Conservation (phyloP, 208 protist genomes). For the Trypanosoma platydactyli region DNA sequence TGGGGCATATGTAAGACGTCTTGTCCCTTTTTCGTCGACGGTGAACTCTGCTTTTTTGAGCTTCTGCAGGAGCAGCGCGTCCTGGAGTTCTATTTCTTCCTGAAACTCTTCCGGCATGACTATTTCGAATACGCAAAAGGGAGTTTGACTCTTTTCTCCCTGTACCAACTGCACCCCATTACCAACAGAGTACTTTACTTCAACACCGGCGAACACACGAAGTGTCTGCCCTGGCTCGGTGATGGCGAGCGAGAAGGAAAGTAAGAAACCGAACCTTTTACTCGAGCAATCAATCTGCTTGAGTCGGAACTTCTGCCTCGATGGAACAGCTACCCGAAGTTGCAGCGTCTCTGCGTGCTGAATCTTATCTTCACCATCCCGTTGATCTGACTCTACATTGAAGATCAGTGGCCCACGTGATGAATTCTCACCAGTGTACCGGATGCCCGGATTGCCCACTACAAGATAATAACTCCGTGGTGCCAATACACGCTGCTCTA, state of each 20-base stretch:
- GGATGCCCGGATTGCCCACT: slow-evolving; percentile 55
- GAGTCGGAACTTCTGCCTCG: slow-evolving; percentile 35
- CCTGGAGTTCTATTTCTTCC: slow-evolving; percentile 11
- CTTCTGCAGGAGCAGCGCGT: slow-evolving; percentile 10
- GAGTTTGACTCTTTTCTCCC: slow-evolving; percentile 27
- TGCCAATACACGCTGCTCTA: neutral
- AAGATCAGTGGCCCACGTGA: slow-evolving; percentile 57
- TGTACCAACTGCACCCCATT: slow-evolving; percentile 35
- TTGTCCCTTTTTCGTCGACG: neutral
- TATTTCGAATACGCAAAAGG: slow-evolving; percentile 31
- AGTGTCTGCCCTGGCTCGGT: slow-evolving; percentile 19
- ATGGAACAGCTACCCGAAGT: slow-evolving; percentile 33
- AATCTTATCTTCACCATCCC: slow-evolving; percentile 39
- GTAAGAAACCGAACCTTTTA: slow-evolving; percentile 4
- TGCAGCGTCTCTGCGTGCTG: slow-evolving; percentile 53
- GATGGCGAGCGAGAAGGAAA: slow-evolving; percentile 17
- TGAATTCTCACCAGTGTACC: slow-evolving; percentile 34
- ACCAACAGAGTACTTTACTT: slow-evolving; percentile 32
- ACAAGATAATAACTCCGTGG: slow-evolving; percentile 68
- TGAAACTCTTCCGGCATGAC: slow-evolving; percentile 9
- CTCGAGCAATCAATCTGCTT: slow-evolving; percentile 9
- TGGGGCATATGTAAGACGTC: slow-evolving; percentile 25
- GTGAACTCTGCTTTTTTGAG: slow-evolving; percentile 1
- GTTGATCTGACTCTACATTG: slow-evolving; percentile 46
- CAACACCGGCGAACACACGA: slow-evolving; percentile 36